Base-by-base conservation (phyloP, 2,329 filamentous ascomycete genomes). In the Aspergillus pseudoglaucus region DNA sequence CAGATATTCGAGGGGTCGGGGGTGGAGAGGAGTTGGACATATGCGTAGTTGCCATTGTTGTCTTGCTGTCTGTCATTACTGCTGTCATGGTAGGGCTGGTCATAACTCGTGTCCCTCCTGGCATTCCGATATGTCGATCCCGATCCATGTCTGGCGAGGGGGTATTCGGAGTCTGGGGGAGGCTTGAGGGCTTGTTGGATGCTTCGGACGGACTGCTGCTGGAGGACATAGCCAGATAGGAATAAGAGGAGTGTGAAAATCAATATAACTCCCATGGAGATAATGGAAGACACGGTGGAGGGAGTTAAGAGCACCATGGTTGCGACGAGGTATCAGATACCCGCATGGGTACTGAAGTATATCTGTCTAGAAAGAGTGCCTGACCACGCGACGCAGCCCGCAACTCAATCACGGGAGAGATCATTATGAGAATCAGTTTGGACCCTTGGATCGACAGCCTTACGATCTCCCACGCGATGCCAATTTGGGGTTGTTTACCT, bases 161-260 rank as follows among this genome's bases (percentile, higher is more conserved):
- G 50, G 6, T 49, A 20, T 22, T 2, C 50, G 3, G 48, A 42
- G 20, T 54, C 51, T 17, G 52, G 42, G 2, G 58, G 59, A n/a
- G 59, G 59, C 12, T 57, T 62, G 59, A 95, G 84, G 15, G 87
- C 87, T 47, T 77, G 74, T 59, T 91, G 87, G 27, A 96, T 78
- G 58, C 85, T 84, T 53, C 79, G 80, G 4, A 95, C 81, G 0
- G 89, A 93, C 59, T 88, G 82, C 68, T 96, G 90, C 62, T 96
- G 90, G 46, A 95, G 78, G 3, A 84, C 80, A 66, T 94, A 95
- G 60, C 90, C 90, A 45, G 87, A 89, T 27, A 95, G 76, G 67
- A 96, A 96, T 22, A 96, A 82, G 4, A 90, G 80, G 33, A 84
- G 68, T 3, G 90, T 95, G 69, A 88, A 95, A 22, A 87, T 65